phyloP scores from a whole-genome alignment of 208 protist genomes.

The Leishmania tarentolae region DNA sequence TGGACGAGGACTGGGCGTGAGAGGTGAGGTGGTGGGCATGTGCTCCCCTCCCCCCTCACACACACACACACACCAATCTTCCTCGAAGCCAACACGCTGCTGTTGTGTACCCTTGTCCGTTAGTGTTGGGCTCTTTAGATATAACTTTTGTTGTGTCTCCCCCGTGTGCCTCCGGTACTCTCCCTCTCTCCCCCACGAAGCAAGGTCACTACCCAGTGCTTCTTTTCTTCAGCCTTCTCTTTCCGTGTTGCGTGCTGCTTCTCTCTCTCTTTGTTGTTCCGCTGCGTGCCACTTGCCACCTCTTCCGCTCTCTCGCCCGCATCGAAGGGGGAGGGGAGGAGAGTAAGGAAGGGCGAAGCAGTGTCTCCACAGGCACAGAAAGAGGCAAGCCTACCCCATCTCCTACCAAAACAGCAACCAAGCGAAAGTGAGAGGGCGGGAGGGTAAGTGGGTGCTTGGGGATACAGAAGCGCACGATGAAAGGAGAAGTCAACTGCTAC shows the following conservation, averaged over 20 bases:
- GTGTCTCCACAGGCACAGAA: not conserved
- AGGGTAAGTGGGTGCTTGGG: too few species aligned
- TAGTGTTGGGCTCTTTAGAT: not conserved
- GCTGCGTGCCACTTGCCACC: not conserved
- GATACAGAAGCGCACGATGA: too few species aligned
- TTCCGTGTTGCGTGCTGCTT: not conserved
- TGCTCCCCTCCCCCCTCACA: not conserved
- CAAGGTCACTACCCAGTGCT: not conserved
- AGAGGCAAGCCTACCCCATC: not conserved
- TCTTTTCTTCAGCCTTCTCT: not conserved
- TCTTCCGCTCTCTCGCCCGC: not conserved
- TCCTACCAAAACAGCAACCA: too few species aligned
- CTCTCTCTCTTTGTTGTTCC: not conserved
- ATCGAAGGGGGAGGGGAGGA: not conserved
- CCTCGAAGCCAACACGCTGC: not conserved
- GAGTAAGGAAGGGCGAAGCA: not conserved
- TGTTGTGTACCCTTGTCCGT: not conserved
- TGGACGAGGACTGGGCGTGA: slow-evolving; percentile 65
- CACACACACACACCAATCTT: not conserved
- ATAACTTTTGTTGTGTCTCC: not conserved
- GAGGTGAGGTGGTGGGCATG: not conserved
- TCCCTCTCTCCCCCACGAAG: not conserved
- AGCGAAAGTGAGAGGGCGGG: too few species aligned
- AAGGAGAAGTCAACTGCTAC: too few species aligned
- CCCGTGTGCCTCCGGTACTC: not conserved